Evolutionary conservation across 164 flowering plant species (phyloP).

Genomic region (Kingdonia uniflora): DNA sequence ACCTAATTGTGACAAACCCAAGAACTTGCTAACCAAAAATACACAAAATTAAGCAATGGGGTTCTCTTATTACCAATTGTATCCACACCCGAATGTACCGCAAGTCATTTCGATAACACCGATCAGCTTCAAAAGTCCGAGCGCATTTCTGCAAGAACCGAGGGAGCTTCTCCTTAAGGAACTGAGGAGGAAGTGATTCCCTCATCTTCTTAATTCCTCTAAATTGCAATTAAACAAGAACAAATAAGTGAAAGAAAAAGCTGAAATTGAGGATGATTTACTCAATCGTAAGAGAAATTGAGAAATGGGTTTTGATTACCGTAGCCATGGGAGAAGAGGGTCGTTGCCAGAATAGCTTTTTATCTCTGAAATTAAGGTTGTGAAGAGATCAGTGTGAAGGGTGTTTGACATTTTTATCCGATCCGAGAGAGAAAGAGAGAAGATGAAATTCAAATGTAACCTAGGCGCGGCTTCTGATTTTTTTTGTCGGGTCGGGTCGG

Average conservation of each 20-base stretch:
- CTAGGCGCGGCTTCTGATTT: no score
- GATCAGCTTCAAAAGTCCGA: conserved; percentile 52
- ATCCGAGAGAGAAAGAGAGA: no score
- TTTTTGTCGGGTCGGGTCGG: no score
- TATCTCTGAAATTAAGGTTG: conserved; percentile 59
- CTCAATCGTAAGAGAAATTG: not conserved
- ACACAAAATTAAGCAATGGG: not conserved
- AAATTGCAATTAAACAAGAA: not conserved
- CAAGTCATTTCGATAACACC: conserved; percentile 57
- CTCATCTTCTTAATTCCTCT: conserved; percentile 78
- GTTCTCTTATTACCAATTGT: conserved; percentile 47
- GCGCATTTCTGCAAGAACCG: conserved; percentile 88
- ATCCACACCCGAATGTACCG: conserved; percentile 90
- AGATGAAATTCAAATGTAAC: no score
- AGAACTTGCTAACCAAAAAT: no score
- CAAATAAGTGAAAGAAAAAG: not conserved
- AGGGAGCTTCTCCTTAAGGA: conserved; percentile 76
- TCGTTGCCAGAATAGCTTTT: conserved; percentile 68
- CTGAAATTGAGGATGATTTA: no score
- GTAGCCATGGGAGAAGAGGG: conserved; percentile 90
- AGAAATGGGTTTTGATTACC: conserved; percentile 26
- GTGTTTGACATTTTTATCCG: conserved; percentile 25
- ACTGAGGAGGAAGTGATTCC: conserved; percentile 45
- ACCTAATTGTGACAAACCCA: no score
- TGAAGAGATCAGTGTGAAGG: conserved; percentile 34